Evolutionary conservation across 2,329 filamentous ascomycete genomes (phyloP).

Genomic region (Dothidotthia symphoricarpi): DNA sequence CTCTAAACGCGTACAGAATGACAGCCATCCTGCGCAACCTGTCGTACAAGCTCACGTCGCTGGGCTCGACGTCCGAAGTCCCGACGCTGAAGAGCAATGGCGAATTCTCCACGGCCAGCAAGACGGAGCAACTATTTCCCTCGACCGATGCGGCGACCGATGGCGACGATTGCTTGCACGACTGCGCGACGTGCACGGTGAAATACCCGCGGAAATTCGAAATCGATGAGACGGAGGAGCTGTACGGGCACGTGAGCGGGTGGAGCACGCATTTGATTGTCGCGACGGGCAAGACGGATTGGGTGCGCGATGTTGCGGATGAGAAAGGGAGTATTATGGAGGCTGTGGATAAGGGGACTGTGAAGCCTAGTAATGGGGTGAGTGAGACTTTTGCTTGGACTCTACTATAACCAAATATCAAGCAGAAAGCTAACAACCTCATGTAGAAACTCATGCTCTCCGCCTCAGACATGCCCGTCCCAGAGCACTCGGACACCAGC

Average conservation of each 20-base stretch:
- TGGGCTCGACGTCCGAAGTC: conserved; percentile 31
- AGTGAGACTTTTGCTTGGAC: conserved; percentile 28
- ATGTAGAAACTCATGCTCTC: conserved; percentile 79
- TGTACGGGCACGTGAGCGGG: conserved; percentile 82
- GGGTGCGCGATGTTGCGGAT: conserved; percentile 80
- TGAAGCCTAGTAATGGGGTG: conserved; percentile 67
- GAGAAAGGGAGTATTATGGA: conserved; percentile 67
- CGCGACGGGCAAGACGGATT: conserved; percentile 93
- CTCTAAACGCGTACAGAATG: conserved; percentile 38
- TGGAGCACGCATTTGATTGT: conserved; percentile 90
- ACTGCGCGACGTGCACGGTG: conserved; percentile 79
- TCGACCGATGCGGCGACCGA: conserved; percentile 73
- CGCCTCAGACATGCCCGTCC: conserved; percentile 85
- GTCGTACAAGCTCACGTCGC: conserved; percentile 39
- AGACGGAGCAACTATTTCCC: conserved; percentile 63
- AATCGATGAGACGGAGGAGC: conserved; percentile 71
- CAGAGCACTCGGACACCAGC: conserved; percentile 59
- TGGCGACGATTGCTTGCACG: conserved; percentile 83
- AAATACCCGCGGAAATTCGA: conserved; percentile 72
- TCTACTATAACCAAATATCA: neutral
- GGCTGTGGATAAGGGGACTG: conserved; percentile 51
- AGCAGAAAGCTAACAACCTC: neutral
- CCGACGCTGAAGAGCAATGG: conserved; percentile 33
- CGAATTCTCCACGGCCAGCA: conserved; percentile 50
- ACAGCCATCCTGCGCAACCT: conserved; percentile 39